Evolutionary conservation across 2,329 filamentous ascomycete species (phyloP).

Genomic region (Aciculosporium take): DNA sequence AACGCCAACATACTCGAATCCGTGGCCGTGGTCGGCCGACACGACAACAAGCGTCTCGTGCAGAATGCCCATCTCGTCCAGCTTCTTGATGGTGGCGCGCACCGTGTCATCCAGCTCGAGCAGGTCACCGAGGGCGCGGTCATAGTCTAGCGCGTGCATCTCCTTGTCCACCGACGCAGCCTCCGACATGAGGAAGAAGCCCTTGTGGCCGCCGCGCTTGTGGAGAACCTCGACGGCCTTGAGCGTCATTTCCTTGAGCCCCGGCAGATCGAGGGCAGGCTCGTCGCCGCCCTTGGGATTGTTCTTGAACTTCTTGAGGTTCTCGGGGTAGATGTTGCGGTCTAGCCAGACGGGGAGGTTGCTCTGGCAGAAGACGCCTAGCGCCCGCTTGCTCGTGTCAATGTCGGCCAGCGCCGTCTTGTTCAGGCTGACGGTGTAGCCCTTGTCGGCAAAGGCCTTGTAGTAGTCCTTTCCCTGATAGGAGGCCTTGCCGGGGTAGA

Average conservation of each 20-base stretch:
- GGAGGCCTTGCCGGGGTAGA: constrained; percentile 49
- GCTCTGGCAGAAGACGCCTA: constrained; percentile 63
- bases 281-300: constrained; percentile 50
- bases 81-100: constrained; percentile 56
- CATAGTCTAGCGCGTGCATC: constrained; percentile 78
- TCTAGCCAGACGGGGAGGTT: constrained; percentile 79
- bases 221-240: constrained; percentile 74
- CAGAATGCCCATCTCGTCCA: constrained; percentile 49
- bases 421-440: constrained; percentile 60
- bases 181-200: constrained; percentile 81
- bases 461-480: constrained; percentile 67
- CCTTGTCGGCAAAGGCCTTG: constrained; percentile 55
- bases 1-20: constrained; percentile 54
- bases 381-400: constrained; percentile 45
- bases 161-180: constrained; percentile 79
- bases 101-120: constrained; percentile 78
- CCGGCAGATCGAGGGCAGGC: constrained; percentile 60
- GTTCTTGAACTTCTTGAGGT: constrained; percentile 52
- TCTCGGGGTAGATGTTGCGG: constrained; percentile 63
- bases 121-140: constrained; percentile 71
- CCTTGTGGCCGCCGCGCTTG: constrained; percentile 49
- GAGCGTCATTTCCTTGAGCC: constrained; percentile 78
- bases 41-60: constrained; percentile 68
- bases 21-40: constrained; percentile 79
- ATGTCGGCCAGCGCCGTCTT: constrained; percentile 52